A percentile compares a stretch with the other conserved stretches of the same genome.
Evolutionary conservation across 352 stramenopile genomes (phyloP).

Genomic region (Blastocystis sp.): DNA sequence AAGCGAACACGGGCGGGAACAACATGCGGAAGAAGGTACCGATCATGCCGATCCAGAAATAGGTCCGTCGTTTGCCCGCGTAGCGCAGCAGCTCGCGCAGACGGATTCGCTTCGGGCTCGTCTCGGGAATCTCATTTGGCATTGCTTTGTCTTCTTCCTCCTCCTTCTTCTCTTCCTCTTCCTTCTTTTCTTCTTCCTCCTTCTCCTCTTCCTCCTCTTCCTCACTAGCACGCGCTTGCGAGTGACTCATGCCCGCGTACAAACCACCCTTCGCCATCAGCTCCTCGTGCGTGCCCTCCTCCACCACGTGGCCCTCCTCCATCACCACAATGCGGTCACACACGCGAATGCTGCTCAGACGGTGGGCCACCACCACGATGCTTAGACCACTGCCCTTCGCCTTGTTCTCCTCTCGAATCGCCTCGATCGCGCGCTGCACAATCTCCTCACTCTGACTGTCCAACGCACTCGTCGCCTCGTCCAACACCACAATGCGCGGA

Average conservation of each 20-base stretch:
- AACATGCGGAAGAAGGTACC: background rate
- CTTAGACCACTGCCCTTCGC: conserved; percentile 74
- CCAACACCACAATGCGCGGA: conserved; percentile 81
- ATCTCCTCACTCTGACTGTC: conserved; percentile 79
- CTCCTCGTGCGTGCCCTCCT: conserved; percentile 86
- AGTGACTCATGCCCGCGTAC: conserved; percentile 76
- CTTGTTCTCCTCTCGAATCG: conserved; percentile 70
- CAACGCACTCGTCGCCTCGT: conserved; percentile 82
- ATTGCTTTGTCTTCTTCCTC: background rate
- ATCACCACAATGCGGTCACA: conserved; percentile 91
- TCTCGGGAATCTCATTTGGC: background rate
- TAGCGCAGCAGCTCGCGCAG: background rate
- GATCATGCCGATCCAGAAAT: conserved; percentile 33
- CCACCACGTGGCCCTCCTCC: conserved; percentile 81
- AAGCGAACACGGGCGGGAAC: conserved; percentile 8
- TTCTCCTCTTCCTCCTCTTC: background rate
- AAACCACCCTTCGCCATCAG: conserved; percentile 77
- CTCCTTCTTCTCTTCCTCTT: background rate
- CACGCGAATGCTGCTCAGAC: conserved; percentile 86
- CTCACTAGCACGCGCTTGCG: conserved; percentile 36
- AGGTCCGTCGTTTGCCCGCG: background rate
- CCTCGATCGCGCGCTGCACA: conserved; percentile 79
- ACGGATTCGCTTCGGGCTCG: background rate
- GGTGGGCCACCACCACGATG: conserved; percentile 88
- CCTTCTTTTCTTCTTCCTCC: background rate